Base-by-base conservation (phyloP, 805 yeast genomes). In the Candida insectorum region DNA sequence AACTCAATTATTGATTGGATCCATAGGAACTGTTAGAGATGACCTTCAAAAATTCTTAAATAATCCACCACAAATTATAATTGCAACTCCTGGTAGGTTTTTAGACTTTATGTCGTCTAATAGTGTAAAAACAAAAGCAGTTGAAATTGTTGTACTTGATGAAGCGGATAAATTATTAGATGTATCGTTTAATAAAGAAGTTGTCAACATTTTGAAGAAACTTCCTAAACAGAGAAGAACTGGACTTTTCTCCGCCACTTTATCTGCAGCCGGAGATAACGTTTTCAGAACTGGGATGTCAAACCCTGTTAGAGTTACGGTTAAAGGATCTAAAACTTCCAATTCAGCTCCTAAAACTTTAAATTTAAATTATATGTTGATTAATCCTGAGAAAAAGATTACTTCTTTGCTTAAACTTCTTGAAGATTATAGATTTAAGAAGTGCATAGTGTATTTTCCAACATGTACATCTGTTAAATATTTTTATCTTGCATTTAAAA, bases 131-230 rank as follows among this genome's bases (percentile, higher is more conserved):
- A 71, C 87, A 0, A 60, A 63, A 4, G 69, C 82, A 3, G 71
- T 88, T 31, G 94, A 86, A 44, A 73, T 84, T 24, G 70, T 85
- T 9, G 79, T 93, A 4, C 56, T 93, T 25, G 98, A 93, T 56
- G 97, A 93, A 60, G 97, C 97, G 5, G 98, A 93, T 51, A 76
- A 87, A 45, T 66, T 91, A 22, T 65, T 91, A 21, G 97, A 89
- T 52, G 56, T 79, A 17, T 83, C 88, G 24, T 87, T 88, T 52
- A 75, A 74, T 17, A 67, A 65, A 26, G 88, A 87, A 27, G 77
- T 85, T 26, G 76, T 79, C 26, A 64, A 71, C 19, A 85, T 91
- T 18, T 63, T 91, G 24, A 68, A 75, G 21, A 54, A 71, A 28
- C 62, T 93, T 18, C 98, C 98, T 0, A 82, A 85, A 45, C 98